Base-by-base conservation (phyloP, 768 basidiomycete genomes). In the Termitomyces sp. region DNA sequence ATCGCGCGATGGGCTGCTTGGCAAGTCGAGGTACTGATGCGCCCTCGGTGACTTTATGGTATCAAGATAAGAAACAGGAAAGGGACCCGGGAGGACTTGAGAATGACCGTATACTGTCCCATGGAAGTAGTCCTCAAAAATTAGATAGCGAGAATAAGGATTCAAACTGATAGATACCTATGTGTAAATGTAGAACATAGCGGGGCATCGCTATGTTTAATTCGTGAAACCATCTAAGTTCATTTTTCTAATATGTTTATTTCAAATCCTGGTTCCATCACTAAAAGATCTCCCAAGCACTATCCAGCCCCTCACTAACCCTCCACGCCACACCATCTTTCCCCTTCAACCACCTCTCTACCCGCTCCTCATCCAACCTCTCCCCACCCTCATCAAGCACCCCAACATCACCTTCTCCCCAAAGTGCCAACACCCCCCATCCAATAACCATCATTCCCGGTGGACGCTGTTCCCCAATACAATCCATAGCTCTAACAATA, bases 361-460 rank as follows among this genome's bases (percentile, higher is more conserved):
- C 69, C 22, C 86, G 77, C 50, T 72, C 68, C 53, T 73, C 70
- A 59, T 85, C 84, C 34, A 71, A 64, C 24, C 60, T 56, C 32
- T 72, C 77, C 0, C 71, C 79, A 5, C 71, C 78, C 5, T 83
- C 82, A 59, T 90, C 88, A 48, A 97, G 73, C 3, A 95, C 81
- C 10, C 74, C 76, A 24, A 88, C 78, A 62, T 93, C 85, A 0
- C 93, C 92, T 54, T 71, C 65, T 0, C 82, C 86, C 70, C 89
- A 86, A 46, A 98, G 72, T 39, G 89, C 86, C 60, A 94, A 68
- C 10, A 90, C 88, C 2, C 87, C 80, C 95, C 95, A 99, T 2
- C 97, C 97, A 63, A 99, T 79, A 31, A 98, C 79, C 68, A 98
- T 89, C 90, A 99, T 94, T 9, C 94, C 97, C 0, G 97, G 97